Evolutionary conservation across 2,329 filamentous ascomycete genomes (phyloP), one percentile per base, ranked within the genome.

Genomic region (Hymenoscyphus infarciens): DNA sequence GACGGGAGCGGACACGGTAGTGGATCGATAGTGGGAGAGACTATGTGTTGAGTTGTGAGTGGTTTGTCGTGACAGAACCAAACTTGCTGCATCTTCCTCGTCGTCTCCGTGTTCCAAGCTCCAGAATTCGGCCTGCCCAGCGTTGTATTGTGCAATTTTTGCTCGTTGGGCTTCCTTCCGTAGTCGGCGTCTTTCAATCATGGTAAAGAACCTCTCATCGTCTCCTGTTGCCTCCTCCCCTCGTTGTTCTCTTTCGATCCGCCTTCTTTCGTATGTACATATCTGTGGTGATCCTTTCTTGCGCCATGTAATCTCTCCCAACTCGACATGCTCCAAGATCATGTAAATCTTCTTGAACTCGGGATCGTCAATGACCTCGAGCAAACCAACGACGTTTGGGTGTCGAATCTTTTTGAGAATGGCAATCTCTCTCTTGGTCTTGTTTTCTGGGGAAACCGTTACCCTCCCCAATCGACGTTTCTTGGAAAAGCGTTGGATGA

Each of bases 401-500:
- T 99, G 95, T 33, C 94, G 88, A 60, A 96, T 96, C 80, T 99
- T 99, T 77, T 99, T 99, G 71, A 99, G 81, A 63, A 99, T 98
- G 73, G 95, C 95, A 67, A 99, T 96, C 78, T 99, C 95, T 74
- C 90, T 89, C 79, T 97, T 97, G 62, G 91, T 92, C 80, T 93
- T 94, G 75, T 91, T 88, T 71, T 87, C 83, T 2, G 83, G 85
- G 1, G 84, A 84, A 65, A 85, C 84, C 1, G 83, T 87, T 61
- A 94, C 88, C 73, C 90, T 90, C 60, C 95, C 95, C n/a, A 99
- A 82, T 29, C 94, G 90, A 61, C 93, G 87, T 71, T 91, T 92
- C 79, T 96, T 97, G 59, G 94, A 96, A 74, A 95, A 97, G 42
- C 95, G 87, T 63, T 96, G 92, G 56, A 99, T 96, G 71, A 99